A percentile compares a stretch with the other conserved stretches of the same genome.
Evolutionary conservation across 1,139 yeast genomes (phyloP).

Genomic region (Candida sp.): DNA sequence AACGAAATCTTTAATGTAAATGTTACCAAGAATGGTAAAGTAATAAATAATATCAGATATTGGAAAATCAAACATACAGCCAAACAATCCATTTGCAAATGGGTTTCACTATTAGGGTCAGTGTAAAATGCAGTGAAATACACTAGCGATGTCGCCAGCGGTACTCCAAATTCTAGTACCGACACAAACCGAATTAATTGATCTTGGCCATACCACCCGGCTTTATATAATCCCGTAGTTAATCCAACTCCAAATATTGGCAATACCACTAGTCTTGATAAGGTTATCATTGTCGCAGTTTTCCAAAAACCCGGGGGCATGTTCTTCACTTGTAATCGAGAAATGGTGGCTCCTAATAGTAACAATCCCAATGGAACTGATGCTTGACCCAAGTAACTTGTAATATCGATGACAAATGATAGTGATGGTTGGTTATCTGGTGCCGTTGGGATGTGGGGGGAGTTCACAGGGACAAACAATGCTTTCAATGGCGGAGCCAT

Average conservation of each 20-base stretch:
- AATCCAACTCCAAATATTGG: constrained; percentile 47
- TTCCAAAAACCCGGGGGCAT: constrained; percentile 75
- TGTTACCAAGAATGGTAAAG: constrained; percentile 66
- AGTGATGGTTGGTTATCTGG: constrained; percentile 85
- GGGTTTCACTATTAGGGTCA: constrained; percentile 56
- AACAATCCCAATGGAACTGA: constrained; percentile 85
- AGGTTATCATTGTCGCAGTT: constrained; percentile 38
- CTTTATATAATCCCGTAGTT: constrained; percentile 39
- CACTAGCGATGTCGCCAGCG: constrained; percentile 82
- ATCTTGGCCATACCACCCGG: constrained; percentile 53
- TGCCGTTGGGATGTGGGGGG: constrained; percentile 48
- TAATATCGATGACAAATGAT: constrained; percentile 77
- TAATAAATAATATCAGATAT: constrained; percentile 55
- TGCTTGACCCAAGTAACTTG: constrained; percentile 79
- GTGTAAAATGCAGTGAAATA: constrained; percentile 84
- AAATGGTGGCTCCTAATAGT: constrained; percentile 81
- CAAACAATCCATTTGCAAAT: constrained; percentile 78
- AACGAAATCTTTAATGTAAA: constrained; percentile 47
- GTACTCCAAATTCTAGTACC: constrained; percentile 74
- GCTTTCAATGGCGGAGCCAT: constrained; percentile 89
- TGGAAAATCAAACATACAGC: constrained; percentile 72
- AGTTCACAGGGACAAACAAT: constrained; percentile 50
- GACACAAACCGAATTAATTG: constrained; percentile 55
- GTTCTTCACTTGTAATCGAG: constrained; percentile 58
- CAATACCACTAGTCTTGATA: constrained; percentile 29